A percentile compares a stretch with the other conserved stretches of the same genome.
These are phyloP conservation scores for Leptographium lundbergii DNA, from an alignment of 2,329 filamentous ascomycete genomes.

Conservation along the genomic window DNA sequence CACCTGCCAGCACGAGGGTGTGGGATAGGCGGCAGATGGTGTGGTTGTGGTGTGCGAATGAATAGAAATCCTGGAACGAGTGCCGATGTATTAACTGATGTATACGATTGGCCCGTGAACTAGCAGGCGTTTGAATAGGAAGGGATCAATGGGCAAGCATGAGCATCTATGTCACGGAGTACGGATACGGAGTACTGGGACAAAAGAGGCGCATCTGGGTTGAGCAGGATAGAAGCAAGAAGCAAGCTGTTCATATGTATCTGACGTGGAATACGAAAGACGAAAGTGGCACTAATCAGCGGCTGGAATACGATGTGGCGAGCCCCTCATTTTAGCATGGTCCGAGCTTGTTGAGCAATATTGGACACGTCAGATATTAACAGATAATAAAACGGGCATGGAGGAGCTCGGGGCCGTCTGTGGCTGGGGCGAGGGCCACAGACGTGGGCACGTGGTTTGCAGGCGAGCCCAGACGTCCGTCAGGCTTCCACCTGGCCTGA, in stretches of 20 bases:
- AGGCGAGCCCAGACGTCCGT: no score
- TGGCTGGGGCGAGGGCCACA: no score
- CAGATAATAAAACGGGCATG: no score
- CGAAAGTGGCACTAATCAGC: not conserved
- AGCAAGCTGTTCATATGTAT: not conserved
- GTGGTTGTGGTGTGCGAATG: not conserved
- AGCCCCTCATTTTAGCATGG: no score
- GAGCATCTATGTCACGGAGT: not conserved
- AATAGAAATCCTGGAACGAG: not conserved
- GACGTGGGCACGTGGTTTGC: no score
- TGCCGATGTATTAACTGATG: not conserved
- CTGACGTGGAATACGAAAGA: not conserved
- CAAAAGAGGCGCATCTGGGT: not conserved
- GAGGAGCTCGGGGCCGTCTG: no score
- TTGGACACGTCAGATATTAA: no score
- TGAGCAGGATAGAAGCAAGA: not conserved
- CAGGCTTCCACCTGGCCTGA: no score
- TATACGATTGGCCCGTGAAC: not conserved
- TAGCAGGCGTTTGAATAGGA: not conserved
- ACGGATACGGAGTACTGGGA: not conserved
- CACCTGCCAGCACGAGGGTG: no score
- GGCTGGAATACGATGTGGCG: no score
- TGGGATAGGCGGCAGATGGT: not conserved
- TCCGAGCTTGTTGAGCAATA: no score
- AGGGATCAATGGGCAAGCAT: not conserved